Evolutionary conservation across 139 green algal genomes (phyloP), one percentile per base, ranked within the genome.

Genomic region (Picochlorum costavermella): DNA sequence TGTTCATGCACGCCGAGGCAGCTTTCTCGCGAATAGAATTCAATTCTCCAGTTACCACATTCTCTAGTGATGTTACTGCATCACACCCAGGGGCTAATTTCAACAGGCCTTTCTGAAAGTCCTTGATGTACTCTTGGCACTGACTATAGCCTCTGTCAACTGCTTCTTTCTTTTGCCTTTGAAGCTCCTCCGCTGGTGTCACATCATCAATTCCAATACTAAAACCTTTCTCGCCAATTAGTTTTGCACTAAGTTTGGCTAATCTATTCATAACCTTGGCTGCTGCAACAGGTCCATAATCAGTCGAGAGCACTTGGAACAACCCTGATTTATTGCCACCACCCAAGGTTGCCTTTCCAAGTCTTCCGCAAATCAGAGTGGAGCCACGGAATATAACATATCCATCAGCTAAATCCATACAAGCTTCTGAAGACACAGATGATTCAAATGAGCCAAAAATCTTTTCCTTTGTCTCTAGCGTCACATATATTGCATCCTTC

Each of bases 141-240:
- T 81, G 50, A 10, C 14, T 64, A 75, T 96, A 95, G 20, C 85
- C 88, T 59, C 78, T 45, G 4, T 80, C 55, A 28, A 96, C 60
- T 45, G 67, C 58, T 9, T 60, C 75, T 6, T 60, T 56, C 40
- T 88, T 86, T 30, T 70, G 77, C 1, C 5, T 0, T 43, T 69
- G 30, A 63, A 98, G 83, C 23, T 33, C 36, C 8, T 63, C 46
- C 6, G 70, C 64, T 0, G 92, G 93, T 1, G 82, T 93, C 10
- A 98, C 93, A 68, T 98, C 93, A 65, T 96, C 93, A 46, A 98
- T 95, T 65, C 93, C 92, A 28, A 96, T 95, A 56, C 80, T 92
- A 81, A 98, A 98, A 30, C 93, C 93, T 5, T 71, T 73, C 31
- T 95, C 83, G 31, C 92, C 90, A 58, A 98, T 95, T 70, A 85